phyloP scores from a whole-genome alignment of 1,284 basidiomycete species.

The Boletus mariae region DNA sequence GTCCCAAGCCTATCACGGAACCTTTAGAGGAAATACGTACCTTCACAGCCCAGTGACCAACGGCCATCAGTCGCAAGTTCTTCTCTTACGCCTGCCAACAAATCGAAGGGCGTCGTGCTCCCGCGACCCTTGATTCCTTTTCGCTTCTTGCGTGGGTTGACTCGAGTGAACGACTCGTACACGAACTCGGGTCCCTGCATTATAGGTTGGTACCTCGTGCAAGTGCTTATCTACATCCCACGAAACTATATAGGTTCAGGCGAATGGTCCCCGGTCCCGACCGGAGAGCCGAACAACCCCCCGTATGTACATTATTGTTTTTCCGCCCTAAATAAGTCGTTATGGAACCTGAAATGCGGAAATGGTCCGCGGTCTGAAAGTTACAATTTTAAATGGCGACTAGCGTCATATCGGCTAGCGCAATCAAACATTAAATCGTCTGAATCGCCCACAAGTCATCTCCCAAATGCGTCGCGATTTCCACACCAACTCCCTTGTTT shows the following conservation, averaged over 20 bases:
- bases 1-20: conserved; percentile 2
- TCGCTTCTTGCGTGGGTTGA: conserved; percentile 40
- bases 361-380: conserved; percentile 19
- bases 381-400: neutral
- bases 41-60: conserved; percentile 43
- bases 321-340: neutral
- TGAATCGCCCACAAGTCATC: conserved; percentile 87
- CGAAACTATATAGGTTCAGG: neutral
- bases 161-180: conserved; percentile 40
- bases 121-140: conserved; percentile 19
- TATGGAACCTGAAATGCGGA: conserved; percentile 6
- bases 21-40: conserved; percentile 21
- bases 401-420: too few species aligned
- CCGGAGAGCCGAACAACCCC: neutral
- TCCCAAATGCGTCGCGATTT: conserved; percentile 81
- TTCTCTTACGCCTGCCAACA: conserved; percentile 37
- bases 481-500: conserved; percentile 91
- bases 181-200: conserved; percentile 28
- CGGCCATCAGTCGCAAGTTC: conserved; percentile 35
- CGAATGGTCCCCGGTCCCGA: neutral
- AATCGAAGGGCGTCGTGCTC: conserved; percentile 23
- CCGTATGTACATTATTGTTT: neutral
- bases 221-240: neutral
- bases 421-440: conserved; percentile 45
- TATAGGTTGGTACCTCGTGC: conserved; percentile 3